Evolutionary conservation across 176 grass and related monocot species (phyloP).

Genomic region (Carex littledalei): DNA sequence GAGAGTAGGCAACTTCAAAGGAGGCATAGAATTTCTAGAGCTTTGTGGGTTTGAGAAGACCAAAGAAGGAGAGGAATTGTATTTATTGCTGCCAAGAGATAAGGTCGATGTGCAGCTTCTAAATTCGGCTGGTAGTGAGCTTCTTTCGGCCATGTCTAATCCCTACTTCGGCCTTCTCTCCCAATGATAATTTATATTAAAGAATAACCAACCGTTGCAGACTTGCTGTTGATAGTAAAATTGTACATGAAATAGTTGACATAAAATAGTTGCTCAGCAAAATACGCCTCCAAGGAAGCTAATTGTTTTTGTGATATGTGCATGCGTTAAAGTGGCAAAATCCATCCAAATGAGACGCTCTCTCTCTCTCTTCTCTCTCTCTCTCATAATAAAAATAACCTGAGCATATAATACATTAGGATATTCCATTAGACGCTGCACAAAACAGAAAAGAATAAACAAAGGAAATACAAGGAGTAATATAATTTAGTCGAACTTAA

Average conservation of each 20-base stretch:
- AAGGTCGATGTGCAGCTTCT: conserved; percentile 40
- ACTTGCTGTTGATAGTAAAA: neutral
- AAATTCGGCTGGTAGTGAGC: conserved; percentile 30
- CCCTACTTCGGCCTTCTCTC: conserved; percentile 75
- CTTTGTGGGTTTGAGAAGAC: conserved; percentile 70
- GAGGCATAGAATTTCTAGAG: conserved; percentile 70
- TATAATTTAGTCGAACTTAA: neutral
- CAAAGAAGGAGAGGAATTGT: conserved; percentile 23
- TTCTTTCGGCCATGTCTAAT: conserved; percentile 61
- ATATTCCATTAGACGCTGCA: neutral
- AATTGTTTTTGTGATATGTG: neutral
- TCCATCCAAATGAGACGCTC: neutral
- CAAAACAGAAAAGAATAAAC: neutral
- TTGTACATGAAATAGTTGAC: neutral
- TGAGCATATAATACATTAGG: neutral
- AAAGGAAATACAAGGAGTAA: neutral
- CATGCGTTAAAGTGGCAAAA: neutral
- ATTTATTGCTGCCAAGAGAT: conserved; percentile 46
- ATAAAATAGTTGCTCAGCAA: neutral
- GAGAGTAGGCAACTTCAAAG: conserved; percentile 48
- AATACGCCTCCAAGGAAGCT: neutral
- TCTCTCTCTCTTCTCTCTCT: too few species aligned
- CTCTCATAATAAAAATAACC: neutral
- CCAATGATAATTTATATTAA: conserved; percentile 26
- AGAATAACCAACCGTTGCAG: neutral